These are phyloP conservation scores for Diplodia scrobiculata DNA, from an alignment of 2,329 filamentous ascomycete genomes.

Conservation along the genomic window DNA sequence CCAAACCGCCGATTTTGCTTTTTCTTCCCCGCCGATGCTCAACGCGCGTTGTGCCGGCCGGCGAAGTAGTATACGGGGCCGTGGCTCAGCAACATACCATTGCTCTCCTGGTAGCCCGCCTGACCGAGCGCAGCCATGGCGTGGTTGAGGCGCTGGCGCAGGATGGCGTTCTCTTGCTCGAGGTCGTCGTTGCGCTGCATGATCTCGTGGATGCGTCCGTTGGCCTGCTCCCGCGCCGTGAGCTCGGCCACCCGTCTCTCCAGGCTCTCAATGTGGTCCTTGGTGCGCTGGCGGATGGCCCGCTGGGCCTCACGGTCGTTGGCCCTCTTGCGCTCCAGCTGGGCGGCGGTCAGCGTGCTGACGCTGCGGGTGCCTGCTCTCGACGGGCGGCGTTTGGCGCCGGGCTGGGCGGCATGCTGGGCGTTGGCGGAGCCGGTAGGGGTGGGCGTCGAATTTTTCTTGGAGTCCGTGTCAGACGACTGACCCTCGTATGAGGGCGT, in stretches of 20 bases:
- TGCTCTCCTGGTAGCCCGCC: constrained; percentile 38
- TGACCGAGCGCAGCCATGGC: constrained; percentile 46
- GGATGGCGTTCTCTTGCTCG: constrained; percentile 57
- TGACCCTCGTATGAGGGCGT: constrained; percentile 44
- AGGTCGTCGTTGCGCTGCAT: constrained; percentile 57
- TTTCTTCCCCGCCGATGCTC: constrained; percentile 17
- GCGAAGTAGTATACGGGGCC: constrained; percentile 7
- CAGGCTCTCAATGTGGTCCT: constrained; percentile 61
- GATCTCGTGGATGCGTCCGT: constrained; percentile 54
- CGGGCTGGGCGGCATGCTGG: constrained; percentile 32
- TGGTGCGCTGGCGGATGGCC: constrained; percentile 61
- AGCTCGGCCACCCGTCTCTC: constrained; percentile 59
- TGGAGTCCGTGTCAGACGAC: constrained; percentile 45
- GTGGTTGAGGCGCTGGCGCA: constrained; percentile 54
- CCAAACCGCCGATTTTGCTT: constrained; percentile 23
- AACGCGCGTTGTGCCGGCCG: constrained; percentile 18
- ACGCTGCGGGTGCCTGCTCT: constrained; percentile 61
- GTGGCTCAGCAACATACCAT: constrained; percentile 41
- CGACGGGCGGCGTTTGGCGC: constrained; percentile 53
- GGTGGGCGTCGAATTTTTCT: constrained; percentile 37
- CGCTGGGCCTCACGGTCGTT: constrained; percentile 64
- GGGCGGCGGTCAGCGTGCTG: constrained; percentile 59
- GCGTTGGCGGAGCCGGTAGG: constrained; percentile 11
- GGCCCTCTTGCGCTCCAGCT: constrained; percentile 61
- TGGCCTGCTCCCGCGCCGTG: constrained; percentile 51